Evolutionary conservation across 257 asterid species (phyloP), one percentile per base, ranked within the genome.

Genomic region (Solanum pennellii): DNA sequence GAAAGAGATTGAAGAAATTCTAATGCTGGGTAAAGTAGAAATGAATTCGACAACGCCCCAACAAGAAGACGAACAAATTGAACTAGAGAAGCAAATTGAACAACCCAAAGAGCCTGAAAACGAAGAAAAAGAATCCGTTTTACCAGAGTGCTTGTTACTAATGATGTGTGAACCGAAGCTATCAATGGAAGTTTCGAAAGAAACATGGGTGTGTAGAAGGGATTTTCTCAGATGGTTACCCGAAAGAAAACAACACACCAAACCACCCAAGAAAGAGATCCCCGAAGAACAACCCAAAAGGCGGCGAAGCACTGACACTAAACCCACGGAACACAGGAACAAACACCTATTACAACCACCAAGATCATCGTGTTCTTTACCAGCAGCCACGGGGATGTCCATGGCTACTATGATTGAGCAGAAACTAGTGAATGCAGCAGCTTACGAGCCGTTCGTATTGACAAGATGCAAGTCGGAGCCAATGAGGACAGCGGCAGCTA

Each of bases 91-190:
- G 20, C 44, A 71, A 44, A 88, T 80, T 42, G 85, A 88, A 47
- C 89, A 52, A 0, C 76, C 69, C 14, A 80, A 87, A 41, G 88
- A 89, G 82, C 23, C 83, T 23, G 84, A 72, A 60, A 73, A 39
- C 3, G 84, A 33, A 47, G 88, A 86, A 45, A 16, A 71, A n/a
- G 85, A 83, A 41, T 49, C 90, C 21, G 93, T 86, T 62, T 85
- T 97, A 88, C 98, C 99, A 0, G 98, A 96, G 8, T 96, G 99
- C 90, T 90, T 97, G 92, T 87, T 96, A 65, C 74, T 96, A 85
- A 97, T 97, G 99, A 97, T 97, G 99, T 92, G 99, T 77, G 99
- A 97, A 88, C 99, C 99, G 5, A 97, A 97, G 92, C 90, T 96
- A 2, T 97, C 99, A 3, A 96, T 97, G 99, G 99, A 97, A 87